These are phyloP conservation scores for Astrothelium subdiscretum DNA, from an alignment of 495 filamentous ascomycete species.

Conservation along the genomic window DNA sequence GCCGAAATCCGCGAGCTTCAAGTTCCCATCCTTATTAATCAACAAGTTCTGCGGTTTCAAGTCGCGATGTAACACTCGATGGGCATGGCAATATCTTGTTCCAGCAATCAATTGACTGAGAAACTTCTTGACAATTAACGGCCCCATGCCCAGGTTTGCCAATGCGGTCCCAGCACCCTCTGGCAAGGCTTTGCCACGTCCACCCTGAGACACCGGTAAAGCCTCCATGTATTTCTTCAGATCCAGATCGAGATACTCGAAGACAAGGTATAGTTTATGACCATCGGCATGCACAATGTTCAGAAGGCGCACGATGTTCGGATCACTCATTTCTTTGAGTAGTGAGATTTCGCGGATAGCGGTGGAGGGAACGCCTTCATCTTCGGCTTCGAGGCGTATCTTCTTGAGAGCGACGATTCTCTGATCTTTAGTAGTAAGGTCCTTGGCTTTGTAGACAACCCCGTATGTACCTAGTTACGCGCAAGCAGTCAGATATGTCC, in stretches of 20 bases:
- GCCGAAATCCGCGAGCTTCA: slow-evolving; percentile 97
- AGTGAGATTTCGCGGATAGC: slow-evolving; percentile 97
- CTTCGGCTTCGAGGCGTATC: slow-evolving; percentile 97
- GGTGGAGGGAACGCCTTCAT: slow-evolving; percentile 87
- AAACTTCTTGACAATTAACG: slow-evolving; percentile 87
- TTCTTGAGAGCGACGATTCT: slow-evolving; percentile 88
- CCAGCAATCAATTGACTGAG: slow-evolving; percentile 90
- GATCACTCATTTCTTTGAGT: slow-evolving; percentile 98
- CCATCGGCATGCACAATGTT: slow-evolving; percentile 98
- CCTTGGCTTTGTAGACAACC: slow-evolving; percentile 90
- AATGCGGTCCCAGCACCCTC: slow-evolving; percentile 60
- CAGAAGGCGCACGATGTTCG: slow-evolving; percentile 93
- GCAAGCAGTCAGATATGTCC: neutral
- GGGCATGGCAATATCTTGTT: slow-evolving; percentile 89
- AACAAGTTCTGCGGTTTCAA: slow-evolving; percentile 96
- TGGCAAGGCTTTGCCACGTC: slow-evolving; percentile 76
- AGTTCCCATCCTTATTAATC: slow-evolving; percentile 86
- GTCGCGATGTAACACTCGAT: slow-evolving; percentile 88
- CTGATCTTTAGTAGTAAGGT: slow-evolving; percentile 83
- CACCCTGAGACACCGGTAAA: slow-evolving; percentile 79
- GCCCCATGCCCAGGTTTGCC: slow-evolving; percentile 65
- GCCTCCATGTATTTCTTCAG: slow-evolving; percentile 99
- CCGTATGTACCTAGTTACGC: slow-evolving; percentile 30
- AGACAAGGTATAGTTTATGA: slow-evolving; percentile 96
- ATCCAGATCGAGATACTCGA: slow-evolving; percentile 96